Evolutionary conservation across 2,329 filamentous ascomycete species (phyloP).

Genomic region (Clathrospora elynae): DNA sequence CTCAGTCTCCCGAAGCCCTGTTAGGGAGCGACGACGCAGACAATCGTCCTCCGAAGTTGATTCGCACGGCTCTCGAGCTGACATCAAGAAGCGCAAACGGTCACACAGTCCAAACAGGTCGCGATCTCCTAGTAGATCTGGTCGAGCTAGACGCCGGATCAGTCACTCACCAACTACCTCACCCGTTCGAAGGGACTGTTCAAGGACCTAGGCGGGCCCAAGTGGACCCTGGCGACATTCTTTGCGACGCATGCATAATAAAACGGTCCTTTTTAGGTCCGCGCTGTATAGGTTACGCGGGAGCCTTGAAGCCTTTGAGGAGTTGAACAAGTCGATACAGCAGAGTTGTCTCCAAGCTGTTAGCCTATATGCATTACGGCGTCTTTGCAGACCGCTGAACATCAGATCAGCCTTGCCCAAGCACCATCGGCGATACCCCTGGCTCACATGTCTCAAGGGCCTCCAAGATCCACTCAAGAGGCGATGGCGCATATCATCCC

Average conservation of each 20-base stretch:
- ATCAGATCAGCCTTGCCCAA: too few relatives aligned
- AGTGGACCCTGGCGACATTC: background rate
- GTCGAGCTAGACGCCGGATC: slow-evolving; percentile 22
- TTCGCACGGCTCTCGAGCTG: slow-evolving; percentile 53
- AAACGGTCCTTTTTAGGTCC: background rate
- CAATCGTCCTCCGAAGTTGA: slow-evolving; percentile 52
- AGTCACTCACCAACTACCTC: slow-evolving; percentile 28
- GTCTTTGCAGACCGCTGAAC: too few relatives aligned
- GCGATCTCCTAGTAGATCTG: slow-evolving; percentile 29
- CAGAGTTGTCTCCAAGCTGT: too few relatives aligned
- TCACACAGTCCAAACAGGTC: slow-evolving; percentile 49
- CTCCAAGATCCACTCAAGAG: too few relatives aligned
- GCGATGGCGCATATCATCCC: too few relatives aligned
- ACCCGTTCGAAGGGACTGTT: slow-evolving; percentile 17
- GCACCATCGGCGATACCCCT: too few relatives aligned
- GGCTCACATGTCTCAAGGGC: too few relatives aligned
- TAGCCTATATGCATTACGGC: too few relatives aligned
- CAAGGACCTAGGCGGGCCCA: slow-evolving; percentile 17
- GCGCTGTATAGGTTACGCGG: too few relatives aligned
- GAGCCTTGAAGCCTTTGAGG: too few relatives aligned
- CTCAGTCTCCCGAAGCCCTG: slow-evolving; percentile 48
- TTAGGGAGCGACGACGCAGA: slow-evolving; percentile 51
- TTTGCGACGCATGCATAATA: background rate
- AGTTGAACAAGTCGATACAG: too few relatives aligned
- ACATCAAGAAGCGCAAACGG: slow-evolving; percentile 56